Base-by-base conservation (phyloP, 495 filamentous ascomycete species). In the Tuber melanosporum region DNA sequence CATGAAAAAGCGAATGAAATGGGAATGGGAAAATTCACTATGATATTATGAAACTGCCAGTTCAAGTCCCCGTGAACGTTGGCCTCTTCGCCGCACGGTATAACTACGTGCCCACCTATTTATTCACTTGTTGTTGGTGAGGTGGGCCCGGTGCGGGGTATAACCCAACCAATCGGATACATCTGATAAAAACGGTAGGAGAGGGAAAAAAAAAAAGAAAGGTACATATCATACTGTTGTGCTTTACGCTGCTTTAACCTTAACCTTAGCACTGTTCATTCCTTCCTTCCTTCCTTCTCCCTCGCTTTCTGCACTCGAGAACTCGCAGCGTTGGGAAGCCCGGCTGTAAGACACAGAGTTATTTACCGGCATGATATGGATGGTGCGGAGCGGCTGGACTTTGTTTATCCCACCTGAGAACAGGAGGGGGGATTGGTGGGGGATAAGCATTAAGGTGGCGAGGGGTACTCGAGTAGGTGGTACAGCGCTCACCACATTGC, bases 341-440 rank as follows among this genome's bases (percentile, higher is more conserved):
- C 57, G 57, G 57, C 4, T 66, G 57, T 66, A 66, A 66, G 57
- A 66, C 26, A 66, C 57, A 36, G 52, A 62, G 57, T 66, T 66
- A 66, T 66, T 66, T 66, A 36, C 57, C 57, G 57, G 26, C 57
- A 66, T 36, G 22, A 26, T 22, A 49, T 7, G 10, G 22, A 22
- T 17, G n/a, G 10, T 15, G 22, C 49, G 9, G 22, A 15, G 57
- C 26, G n/a, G n/a, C n/a, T 32, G 3, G 57, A 62, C 52, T 62
- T 26, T 26, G 10, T 49, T 62, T 3, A 3, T n/a, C 22, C 49
- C 49, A 12, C 8, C 20, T 57, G 22, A 14, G 57, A 32, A 32
- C 32, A n/a, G 20, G 19, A 19, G 3, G 47, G 22, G 20, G 49
- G 49, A n/a, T 49, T 1, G 19, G 46, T 22, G 57, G 57, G 49